Base-by-base conservation (phyloP, 2,329 filamentous ascomycete genomes). In the Macrophomina phaseolina region DNA sequence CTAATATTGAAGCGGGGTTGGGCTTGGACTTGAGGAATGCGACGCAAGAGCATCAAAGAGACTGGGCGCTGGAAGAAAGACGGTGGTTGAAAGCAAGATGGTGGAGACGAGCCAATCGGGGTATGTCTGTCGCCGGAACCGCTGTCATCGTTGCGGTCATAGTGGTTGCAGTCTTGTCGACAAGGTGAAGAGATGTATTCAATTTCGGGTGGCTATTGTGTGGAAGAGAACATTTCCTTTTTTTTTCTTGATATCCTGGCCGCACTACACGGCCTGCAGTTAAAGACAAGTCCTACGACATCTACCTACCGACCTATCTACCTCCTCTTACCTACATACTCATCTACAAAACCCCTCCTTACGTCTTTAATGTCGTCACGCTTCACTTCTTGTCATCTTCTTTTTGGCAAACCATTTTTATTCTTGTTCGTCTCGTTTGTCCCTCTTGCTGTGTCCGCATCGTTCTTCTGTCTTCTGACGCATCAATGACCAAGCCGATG, bases 51-150 rank as follows among this genome's bases (percentile, higher is more conserved):
- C 46, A 46, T 32, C 40, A 53, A 18, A 52, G 40, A 48, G 65
- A 67, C 12, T 56, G 52, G 63, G 65, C 48, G 14, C 56, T 48
- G 38, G 56, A 53, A 5, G 58, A 62, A 49, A 61, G 56, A 30
- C n/a, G 18, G 36, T 63, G 58, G 55, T 49, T 42, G 11, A 67
- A 63, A 32, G 56, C 65, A 16, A 36, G 23, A 6, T 67, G 65
- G 65, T 67, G 65, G 65, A 40, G 65, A 36, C 51, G 58, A 23
- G 56, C 42, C 12, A 67, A 67, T 53, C 56, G 65, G 16, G 48
- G 38, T 7, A 62, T 67, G 48, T 52, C 49, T 9, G 30, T 63
- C 6, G 48, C 52, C 36, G 65, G 65, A 36, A n/a, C 53, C 5
- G 18, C 23, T 16, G 32, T 67, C 23, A 63, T 67, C 46, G 42